Base-by-base conservation (phyloP, 2,329 filamentous ascomycete genomes). In the Rachicladosporium sp. region DNA sequence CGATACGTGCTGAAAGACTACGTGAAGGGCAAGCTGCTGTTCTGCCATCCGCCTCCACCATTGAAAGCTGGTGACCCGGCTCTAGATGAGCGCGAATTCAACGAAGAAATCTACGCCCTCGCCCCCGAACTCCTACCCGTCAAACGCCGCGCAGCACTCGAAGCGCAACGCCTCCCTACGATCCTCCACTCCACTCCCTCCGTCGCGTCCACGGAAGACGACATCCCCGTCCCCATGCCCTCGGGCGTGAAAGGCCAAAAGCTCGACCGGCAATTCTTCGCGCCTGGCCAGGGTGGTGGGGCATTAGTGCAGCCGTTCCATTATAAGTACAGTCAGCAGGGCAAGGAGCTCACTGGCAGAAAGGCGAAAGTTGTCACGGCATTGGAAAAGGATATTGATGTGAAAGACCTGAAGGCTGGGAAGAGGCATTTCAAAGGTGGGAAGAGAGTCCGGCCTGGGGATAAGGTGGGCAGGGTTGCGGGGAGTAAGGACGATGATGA, bases 361-460 rank as follows among this genome's bases (percentile, higher is more conserved):
- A 98, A 98, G 62, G 74, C 85, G 37, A 78, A 78, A 54, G 71
- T 80, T 31, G 76, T 95, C 68, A 68, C 84, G 37, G 89, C 89
- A 8, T 57, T 95, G 45, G 86, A 95, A 65, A 84, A 80, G 43
- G 83, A 85, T 10, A 60, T 96, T 29, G 87, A 95, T 54, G 80
- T 83, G 1, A 80, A 79, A 43, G 89, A 95, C 42, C 65, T 91
- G 48, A 65, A 60, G 60, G 53, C 73, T 42, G 74, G 79, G 42
- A 98, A 98, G 76, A 96, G 95, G 68, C 91, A 98, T 64, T 91
- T 86, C 63, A 93, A 93, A 66, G 80, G 75, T n/a, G 76, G 78
- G 31, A 73, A 75, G 46, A 78, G 71, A 61, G 50, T 41, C 21
- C 36, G 37, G 33, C 37, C 36, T 23, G 36, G 34, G 11, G 37